Evolutionary conservation across 306 rosid species (phyloP), one percentile per base, ranked within the genome.

Genomic region (Trifolium repens): DNA sequence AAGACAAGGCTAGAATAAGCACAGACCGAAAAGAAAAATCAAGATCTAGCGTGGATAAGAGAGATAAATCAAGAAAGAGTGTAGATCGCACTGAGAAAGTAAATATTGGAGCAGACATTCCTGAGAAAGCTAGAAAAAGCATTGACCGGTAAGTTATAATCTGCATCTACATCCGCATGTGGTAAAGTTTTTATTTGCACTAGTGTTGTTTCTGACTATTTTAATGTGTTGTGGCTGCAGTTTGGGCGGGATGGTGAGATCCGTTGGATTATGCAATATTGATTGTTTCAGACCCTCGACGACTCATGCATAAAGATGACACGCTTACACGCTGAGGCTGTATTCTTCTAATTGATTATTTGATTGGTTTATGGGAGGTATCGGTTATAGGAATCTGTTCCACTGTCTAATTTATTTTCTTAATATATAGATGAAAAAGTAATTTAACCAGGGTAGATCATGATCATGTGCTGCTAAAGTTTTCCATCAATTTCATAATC

Each of bases 261-360:
- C 98, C 1, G 97, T 91, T 72, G 78, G 96, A 58, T 89, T 94
- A 53, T 90, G 96, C 97, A 91, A 91, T 67, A 94, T 94, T 72
- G 94, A 85, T 84, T 94, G 98, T 82, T 94, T 94, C 87, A 90
- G 83, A 86, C 96, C 97, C 46, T 84, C 89, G 0, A 80, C 91
- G 4, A 88, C 97, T 27, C 85, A 81, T 40, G 82, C 87, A 52
- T 91, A 85, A 85, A 57, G 86, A 77, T 75, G 69, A 76, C 73
- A 43, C 24, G 73, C 79, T 55, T 37, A 61, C 66, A 55, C 66
- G 43, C 50, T 15, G 82, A 79, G 88, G 78, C 79, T 76, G 71
- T 74, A 49, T 78, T 78, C 49, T 50, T 50, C 42, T 69, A 43
- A 54, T 58, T 70, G 78, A 78, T 83, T 87, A 77, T 81, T 85